Evolutionary conservation across 306 rosid species (phyloP).

Genomic region (Lithocarpus polystachyus): DNA sequence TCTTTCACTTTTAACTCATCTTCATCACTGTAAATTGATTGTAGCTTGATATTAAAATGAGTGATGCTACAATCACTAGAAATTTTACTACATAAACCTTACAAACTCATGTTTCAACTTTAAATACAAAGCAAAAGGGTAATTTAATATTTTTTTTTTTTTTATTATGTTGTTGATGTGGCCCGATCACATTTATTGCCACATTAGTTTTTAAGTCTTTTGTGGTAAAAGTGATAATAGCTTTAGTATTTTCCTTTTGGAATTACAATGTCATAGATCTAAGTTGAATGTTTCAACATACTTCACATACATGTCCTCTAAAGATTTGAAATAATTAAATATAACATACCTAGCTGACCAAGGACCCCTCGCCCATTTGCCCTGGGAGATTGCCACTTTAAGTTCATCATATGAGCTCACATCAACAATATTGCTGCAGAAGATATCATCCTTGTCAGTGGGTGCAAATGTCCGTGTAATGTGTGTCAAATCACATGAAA

Average conservation of each 20-base stretch:
- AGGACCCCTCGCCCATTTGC: constrained; percentile 99
- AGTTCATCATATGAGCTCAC: constrained; percentile 87
- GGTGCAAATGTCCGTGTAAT: constrained; percentile 2
- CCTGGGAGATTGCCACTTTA: constrained; percentile 76
- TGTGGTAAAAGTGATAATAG: too few relatives aligned
- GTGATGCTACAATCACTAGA: too few relatives aligned
- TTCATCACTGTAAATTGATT: constrained; percentile 50
- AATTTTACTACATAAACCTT: too few relatives aligned
- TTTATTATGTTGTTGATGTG: too few relatives aligned
- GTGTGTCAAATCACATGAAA: neutral
- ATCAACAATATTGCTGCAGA: constrained; percentile 82
- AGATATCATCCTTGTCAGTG: constrained; percentile 5
- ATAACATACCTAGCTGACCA: constrained; percentile 86
- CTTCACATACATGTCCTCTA: neutral
- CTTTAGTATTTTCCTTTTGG: too few relatives aligned
- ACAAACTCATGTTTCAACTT: too few relatives aligned
- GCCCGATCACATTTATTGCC: too few relatives aligned
- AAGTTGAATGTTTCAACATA: neutral
- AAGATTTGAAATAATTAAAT: constrained; percentile 4
- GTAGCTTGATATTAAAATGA: constrained; percentile 23
- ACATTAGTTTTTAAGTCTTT: too few relatives aligned
- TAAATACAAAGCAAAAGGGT: too few relatives aligned
- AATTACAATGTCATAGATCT: constrained; percentile 17
- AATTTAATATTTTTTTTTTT: too few relatives aligned
- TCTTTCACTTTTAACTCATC: constrained; percentile 87